A percentile compares a stretch with the other conserved stretches of the same genome.
Conservation (phyloP, 2,329 filamentous ascomycete species). For the Aspergillus thermomutatus region DNA sequence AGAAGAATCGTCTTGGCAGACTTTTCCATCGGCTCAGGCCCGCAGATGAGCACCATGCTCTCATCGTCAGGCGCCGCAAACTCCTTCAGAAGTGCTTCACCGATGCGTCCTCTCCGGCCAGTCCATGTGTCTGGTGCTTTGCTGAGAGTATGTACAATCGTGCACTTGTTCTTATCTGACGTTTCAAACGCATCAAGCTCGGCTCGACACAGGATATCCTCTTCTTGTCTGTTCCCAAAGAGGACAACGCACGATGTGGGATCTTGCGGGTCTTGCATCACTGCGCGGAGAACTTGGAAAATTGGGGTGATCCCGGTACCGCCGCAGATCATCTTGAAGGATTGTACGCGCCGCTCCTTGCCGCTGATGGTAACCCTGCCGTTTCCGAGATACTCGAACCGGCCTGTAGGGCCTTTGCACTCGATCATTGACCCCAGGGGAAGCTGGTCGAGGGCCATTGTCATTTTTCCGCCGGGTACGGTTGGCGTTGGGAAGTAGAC, state of each 20-base stretch:
- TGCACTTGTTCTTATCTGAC: conserved; percentile 53
- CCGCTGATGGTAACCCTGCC: conserved; percentile 63
- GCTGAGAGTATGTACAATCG: conserved; percentile 67
- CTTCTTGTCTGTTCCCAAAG: conserved; percentile 71
- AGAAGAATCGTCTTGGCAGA: conserved; percentile 56
- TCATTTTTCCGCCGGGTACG: conserved; percentile 73
- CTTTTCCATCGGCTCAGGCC: conserved; percentile 71
- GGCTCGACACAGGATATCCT: conserved; percentile 75
- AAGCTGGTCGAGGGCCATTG: conserved; percentile 69
- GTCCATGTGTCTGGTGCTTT: conserved; percentile 62
- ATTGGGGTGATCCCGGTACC: conserved; percentile 93
- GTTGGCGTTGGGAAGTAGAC: conserved; percentile 65
- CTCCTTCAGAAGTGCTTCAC: conserved; percentile 57
- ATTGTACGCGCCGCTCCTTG: conserved; percentile 54
- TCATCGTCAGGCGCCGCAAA: conserved; percentile 51
- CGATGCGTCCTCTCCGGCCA: conserved; percentile 66
- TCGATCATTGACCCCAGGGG: conserved; percentile 71
- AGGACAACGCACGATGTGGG: conserved; percentile 68
- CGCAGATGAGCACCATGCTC: conserved; percentile 71
- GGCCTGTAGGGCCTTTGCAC: conserved; percentile 84
- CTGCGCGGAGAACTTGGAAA: conserved; percentile 74
- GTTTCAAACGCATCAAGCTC: conserved; percentile 66
- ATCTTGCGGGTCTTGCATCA: conserved; percentile 64
- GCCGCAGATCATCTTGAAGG: conserved; percentile 82
- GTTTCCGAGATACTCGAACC: conserved; percentile 72